Evolutionary conservation across 352 stramenopile species (phyloP).

Genomic region (Phytophthora chlamydospora): DNA sequence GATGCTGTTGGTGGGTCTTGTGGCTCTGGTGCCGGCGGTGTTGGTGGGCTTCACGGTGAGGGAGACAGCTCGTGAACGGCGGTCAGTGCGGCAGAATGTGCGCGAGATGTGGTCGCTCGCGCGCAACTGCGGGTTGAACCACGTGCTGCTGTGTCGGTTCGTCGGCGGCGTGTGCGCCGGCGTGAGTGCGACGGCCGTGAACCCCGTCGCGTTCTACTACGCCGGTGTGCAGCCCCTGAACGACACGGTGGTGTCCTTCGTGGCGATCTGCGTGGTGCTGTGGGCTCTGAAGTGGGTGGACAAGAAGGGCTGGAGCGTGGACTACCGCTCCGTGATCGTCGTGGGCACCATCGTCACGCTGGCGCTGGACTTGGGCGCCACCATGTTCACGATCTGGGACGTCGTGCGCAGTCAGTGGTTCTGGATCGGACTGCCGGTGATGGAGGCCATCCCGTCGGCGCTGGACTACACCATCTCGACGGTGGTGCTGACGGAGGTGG

Average conservation of each 20-base stretch:
- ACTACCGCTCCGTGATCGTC: conserved; percentile 51
- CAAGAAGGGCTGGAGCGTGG: conserved; percentile 49
- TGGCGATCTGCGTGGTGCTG: conserved; percentile 40
- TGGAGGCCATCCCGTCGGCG: conserved; percentile 57
- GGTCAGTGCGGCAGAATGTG: conserved; percentile 32
- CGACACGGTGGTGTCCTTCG: conserved; percentile 59
- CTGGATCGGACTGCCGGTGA: conserved; percentile 64
- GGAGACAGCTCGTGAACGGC: conserved; percentile 15
- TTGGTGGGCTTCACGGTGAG: conserved; percentile 39
- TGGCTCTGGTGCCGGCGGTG: conserved; percentile 36
- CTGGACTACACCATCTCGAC: conserved; percentile 65
- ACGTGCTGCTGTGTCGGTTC: conserved; percentile 53
- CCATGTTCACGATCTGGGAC: conserved; percentile 64
- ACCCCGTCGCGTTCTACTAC: conserved; percentile 58
- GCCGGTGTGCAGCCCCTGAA: conserved; percentile 59
- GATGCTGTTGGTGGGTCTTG: conserved; percentile 47
- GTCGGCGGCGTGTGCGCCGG: conserved; percentile 43
- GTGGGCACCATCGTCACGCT: conserved; percentile 37
- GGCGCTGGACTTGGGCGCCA: conserved; percentile 45
- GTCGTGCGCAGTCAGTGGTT: conserved; percentile 72
- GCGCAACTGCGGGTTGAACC: conserved; percentile 42
- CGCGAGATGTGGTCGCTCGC: conserved; percentile 43
- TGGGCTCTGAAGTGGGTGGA: conserved; percentile 33
- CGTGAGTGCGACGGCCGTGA: conserved; percentile 46
- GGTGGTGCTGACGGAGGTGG: conserved; percentile 55